Percentiles rank a stretch among this genome's conserved stretches.
Conservation (phyloP, 306 rosid genomes). For the Senna siamea region DNA sequence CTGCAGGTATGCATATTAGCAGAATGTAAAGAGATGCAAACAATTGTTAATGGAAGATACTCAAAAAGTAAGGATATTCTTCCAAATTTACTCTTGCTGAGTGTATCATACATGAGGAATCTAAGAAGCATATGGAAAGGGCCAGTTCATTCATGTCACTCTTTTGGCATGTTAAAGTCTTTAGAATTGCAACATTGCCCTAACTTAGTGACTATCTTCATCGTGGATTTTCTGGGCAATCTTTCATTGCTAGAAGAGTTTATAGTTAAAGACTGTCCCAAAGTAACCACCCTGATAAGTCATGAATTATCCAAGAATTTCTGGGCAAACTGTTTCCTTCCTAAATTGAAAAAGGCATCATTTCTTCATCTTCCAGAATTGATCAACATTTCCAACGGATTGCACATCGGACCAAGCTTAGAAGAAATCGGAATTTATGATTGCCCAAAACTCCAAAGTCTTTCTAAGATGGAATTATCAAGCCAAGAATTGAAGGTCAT, state of each 20-base stretch:
- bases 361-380: constrained; percentile 23
- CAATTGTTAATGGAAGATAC: background rate
- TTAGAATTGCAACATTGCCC: constrained; percentile 39
- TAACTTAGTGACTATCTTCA: background rate
- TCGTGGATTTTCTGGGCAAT: background rate
- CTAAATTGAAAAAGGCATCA: background rate
- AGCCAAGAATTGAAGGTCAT: background rate
- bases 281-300: constrained; percentile 2
- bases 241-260: background rate
- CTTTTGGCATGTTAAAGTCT: constrained; percentile 13
- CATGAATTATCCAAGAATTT: background rate
- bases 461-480: background rate
- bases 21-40: constrained; percentile 15
- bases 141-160: background rate
- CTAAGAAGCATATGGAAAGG: constrained; percentile 34
- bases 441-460: constrained; percentile 27
- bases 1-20: background rate
- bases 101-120: constrained; percentile 42
- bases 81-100: background rate
- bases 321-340: background rate
- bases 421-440: constrained; percentile 24
- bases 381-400: constrained; percentile 26
- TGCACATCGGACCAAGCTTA: background rate
- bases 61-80: background rate
- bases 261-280: constrained; percentile 35